Conservation (phyloP, 2,329 filamentous ascomycete genomes). For the Fusarium sp. region DNA sequence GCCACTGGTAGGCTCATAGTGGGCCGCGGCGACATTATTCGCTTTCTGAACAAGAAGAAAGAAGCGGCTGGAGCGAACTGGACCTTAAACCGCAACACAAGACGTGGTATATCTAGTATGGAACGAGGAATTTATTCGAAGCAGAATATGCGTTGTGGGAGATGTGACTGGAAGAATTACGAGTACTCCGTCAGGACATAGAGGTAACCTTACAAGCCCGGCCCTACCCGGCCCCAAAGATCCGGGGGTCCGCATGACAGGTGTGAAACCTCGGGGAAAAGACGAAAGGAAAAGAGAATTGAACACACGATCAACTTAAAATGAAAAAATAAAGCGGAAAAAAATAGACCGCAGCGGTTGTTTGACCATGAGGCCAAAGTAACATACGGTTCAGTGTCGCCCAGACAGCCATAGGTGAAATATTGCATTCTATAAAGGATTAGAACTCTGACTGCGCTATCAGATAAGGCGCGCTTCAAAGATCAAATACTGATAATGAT, state of each 20-base stretch:
- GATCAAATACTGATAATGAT: too few species aligned
- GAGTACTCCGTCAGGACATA: too few species aligned
- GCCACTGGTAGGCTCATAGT: background rate
- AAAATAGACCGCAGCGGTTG: background rate
- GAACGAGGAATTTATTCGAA: too few species aligned
- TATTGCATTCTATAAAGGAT: background rate
- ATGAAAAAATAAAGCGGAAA: background rate
- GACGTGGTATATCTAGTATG: accelerated
- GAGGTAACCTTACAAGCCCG: too few species aligned
- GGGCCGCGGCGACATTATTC: background rate
- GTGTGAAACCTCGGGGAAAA: too few species aligned
- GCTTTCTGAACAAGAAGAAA: background rate
- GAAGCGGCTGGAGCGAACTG: background rate
- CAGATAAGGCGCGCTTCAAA: too few species aligned
- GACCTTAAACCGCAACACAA: accelerated
- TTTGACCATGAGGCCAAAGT: background rate
- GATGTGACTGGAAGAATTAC: too few species aligned
- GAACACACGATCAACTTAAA: background rate
- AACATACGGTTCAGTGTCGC: background rate
- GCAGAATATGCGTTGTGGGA: too few species aligned
- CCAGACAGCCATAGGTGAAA: background rate
- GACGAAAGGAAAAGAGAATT: background rate
- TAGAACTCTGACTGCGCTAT: background rate
- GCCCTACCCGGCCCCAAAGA: too few species aligned
- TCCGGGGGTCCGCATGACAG: too few species aligned